These are phyloP conservation scores for Strigomonas culicis DNA, from an alignment of 208 protist species.

Conservation along the genomic window DNA sequence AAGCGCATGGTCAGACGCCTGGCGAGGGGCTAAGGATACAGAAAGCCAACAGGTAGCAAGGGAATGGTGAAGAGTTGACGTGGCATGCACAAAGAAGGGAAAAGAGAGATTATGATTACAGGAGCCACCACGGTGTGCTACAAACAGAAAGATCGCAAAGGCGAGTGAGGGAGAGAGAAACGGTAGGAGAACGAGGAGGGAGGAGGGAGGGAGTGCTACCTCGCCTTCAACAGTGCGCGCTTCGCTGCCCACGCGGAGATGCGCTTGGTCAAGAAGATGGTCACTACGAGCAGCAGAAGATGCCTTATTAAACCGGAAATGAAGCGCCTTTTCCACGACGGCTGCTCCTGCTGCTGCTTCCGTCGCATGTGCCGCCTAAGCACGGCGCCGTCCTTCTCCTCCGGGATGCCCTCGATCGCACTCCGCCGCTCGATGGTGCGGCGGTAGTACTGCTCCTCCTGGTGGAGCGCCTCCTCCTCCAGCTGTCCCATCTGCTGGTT, in stretches of 20 bases:
- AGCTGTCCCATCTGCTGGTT: conserved; percentile 52
- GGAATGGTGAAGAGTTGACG: neutral
- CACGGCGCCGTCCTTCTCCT: neutral
- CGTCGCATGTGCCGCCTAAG: conserved; percentile 22
- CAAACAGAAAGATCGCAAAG: too few species aligned
- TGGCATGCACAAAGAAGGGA: neutral
- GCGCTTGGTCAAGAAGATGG: conserved; percentile 34
- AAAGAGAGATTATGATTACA: too few species aligned
- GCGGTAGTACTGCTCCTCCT: conserved; percentile 43
- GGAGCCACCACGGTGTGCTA: too few species aligned
- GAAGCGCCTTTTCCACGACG: conserved; percentile 28
- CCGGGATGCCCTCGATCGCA: conserved; percentile 34
- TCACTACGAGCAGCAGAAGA: conserved; percentile 25
- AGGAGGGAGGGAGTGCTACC: too few species aligned
- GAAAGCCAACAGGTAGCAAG: neutral
- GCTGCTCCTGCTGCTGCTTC: conserved; percentile 15
- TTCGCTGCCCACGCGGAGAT: conserved; percentile 23
- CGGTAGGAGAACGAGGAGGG: too few species aligned
- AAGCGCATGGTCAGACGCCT: too few species aligned
- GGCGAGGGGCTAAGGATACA: too few species aligned
- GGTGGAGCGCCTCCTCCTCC: conserved; percentile 43
- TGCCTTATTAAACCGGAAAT: conserved; percentile 31
- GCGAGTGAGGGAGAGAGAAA: too few species aligned
- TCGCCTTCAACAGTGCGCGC: too few species aligned
- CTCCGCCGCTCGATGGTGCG: conserved; percentile 28